Conservation (phyloP, 1,284 basidiomycete genomes). For the Xanthoconium separans region DNA sequence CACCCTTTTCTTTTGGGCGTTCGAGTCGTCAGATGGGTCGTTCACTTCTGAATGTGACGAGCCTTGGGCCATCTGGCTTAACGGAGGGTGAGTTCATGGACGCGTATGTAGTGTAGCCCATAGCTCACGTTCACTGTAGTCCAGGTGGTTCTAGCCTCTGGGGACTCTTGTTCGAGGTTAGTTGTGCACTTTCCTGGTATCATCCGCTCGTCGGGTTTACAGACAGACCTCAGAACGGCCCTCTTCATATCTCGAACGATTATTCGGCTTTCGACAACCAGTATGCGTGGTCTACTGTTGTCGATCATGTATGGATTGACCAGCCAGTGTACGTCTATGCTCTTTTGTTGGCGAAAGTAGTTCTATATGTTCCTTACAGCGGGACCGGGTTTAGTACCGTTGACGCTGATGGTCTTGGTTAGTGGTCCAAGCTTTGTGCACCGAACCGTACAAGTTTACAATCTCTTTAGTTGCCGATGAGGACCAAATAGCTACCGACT, state of each 20-base stretch:
- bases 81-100: neutral
- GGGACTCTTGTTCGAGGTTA: neutral
- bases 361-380: neutral
- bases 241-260: neutral
- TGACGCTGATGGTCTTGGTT: neutral
- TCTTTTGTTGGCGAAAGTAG: neutral
- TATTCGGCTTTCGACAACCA: neutral
- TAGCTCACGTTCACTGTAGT: neutral
- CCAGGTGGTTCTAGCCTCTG: neutral
- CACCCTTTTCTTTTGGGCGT: conserved; percentile 32
- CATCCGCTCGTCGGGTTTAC: neutral
- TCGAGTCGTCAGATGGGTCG: neutral
- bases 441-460: neutral
- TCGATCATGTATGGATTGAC: neutral
- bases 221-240: neutral
- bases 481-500: neutral
- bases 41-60: neutral
- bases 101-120: too few species aligned
- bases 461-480: neutral
- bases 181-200: neutral
- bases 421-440: neutral
- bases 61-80: neutral
- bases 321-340: neutral
- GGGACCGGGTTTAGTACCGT: neutral
- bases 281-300: neutral